Evolutionary conservation across 2,329 filamentous ascomycete species (phyloP).

Genomic region (Aspergillus pseudotamarii): DNA sequence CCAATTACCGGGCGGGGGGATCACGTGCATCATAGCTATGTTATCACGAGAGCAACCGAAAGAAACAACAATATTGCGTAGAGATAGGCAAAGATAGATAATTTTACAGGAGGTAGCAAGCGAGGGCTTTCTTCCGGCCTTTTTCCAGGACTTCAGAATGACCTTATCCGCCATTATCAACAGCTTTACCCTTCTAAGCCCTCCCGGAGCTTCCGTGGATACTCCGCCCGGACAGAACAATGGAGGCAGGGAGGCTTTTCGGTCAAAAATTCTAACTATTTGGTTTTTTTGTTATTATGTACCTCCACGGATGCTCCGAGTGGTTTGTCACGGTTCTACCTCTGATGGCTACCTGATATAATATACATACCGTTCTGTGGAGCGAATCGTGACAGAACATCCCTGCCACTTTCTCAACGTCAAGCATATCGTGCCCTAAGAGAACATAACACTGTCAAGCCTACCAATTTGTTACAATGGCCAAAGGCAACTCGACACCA

Average conservation of each 20-base stretch:
- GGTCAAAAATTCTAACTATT: neutral
- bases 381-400: neutral
- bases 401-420: neutral
- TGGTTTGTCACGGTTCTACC: too few relatives aligned
- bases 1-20: neutral
- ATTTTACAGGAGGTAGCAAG: neutral
- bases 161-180: neutral
- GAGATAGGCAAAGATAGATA: neutral
- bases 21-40: conserved; percentile 6
- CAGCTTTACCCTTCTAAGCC: neutral
- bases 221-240: conserved; percentile 15
- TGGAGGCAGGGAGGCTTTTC: too few relatives aligned
- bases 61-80: neutral
- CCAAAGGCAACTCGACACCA: neutral
- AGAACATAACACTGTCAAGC: neutral
- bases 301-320: neutral
- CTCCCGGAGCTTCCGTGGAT: conserved; percentile 29
- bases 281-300: neutral
- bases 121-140: too few relatives aligned
- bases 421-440: neutral
- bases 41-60: neutral
- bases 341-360: neutral
- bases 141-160: neutral
- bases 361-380: neutral
- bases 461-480: neutral